These are phyloP conservation scores for Sporothrix brasiliensis DNA, from an alignment of 2,329 filamentous ascomycete species.

Conservation along the genomic window DNA sequence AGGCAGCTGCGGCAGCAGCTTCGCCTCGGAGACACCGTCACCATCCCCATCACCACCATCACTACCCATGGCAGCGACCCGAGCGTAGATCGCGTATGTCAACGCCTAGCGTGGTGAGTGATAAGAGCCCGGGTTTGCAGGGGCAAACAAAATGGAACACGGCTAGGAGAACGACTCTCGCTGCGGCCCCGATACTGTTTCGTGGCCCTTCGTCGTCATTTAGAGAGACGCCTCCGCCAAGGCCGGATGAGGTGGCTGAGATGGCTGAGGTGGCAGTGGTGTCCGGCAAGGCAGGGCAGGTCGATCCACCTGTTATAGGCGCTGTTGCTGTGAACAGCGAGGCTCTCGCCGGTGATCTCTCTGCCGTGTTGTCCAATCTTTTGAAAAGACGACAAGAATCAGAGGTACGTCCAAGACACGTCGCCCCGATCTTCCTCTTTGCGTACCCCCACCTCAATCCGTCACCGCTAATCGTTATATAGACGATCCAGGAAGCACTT, in stretches of 20 bases:
- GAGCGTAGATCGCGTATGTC: constrained; percentile 31
- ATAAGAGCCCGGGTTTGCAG: background rate
- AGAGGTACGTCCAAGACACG: constrained; percentile 35
- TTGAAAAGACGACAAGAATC: constrained; percentile 62
- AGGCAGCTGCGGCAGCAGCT: constrained; percentile 19
- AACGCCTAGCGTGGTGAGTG: constrained; percentile 32
- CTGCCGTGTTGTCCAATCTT: constrained; percentile 54
- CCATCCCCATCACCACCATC: constrained; percentile 31
- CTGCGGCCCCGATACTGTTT: constrained; percentile 21
- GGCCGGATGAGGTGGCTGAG: too few relatives aligned
- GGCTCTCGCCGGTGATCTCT: constrained; percentile 55
- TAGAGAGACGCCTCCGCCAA: background rate
- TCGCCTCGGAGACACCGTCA: constrained; percentile 12
- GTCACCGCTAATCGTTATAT: background rate
- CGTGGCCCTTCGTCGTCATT: constrained; percentile 11
- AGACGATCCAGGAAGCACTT: constrained; percentile 54
- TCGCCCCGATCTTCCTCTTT: too few relatives aligned
- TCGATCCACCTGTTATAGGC: too few relatives aligned
- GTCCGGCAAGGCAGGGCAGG: background rate
- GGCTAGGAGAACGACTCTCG: background rate
- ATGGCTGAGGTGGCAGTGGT: background rate
- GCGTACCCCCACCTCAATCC: background rate
- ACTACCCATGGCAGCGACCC: constrained; percentile 12
- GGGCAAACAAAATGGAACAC: background rate
- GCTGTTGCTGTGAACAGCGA: constrained; percentile 43